Base-by-base conservation (phyloP, 2,329 filamentous ascomycete species). In the Aspergillus chevalieri region DNA sequence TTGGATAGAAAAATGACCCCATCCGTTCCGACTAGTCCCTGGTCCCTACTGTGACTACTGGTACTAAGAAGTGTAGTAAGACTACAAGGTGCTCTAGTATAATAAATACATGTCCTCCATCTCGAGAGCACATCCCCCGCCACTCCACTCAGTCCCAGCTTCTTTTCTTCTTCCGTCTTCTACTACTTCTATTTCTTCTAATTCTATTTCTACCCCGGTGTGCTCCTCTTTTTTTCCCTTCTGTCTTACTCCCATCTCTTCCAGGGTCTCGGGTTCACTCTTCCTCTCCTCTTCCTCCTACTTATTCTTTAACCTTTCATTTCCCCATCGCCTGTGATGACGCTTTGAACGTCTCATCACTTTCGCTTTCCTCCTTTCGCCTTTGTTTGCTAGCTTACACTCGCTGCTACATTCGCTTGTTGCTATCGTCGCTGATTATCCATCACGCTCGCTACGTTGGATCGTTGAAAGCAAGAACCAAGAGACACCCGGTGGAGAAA, bases 361-460 rank as follows among this genome's bases (percentile, higher is more conserved):
- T 47, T 50, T 44, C 43, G 43, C 39, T 34, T 39, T 44, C 44
- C 22, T 41, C 42, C 48, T 50, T 47, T 50, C 36, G 55, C 56
- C 56, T 61, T 61, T 64, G 61, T 66, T 63, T 65, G 63, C 60
- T 50, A 54, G 49, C 46, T 55, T 59, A 65, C 67, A 61, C 61
- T 69, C 65, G 65, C 65, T 63, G 55, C 57, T 59, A 67, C 64
- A 61, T 62, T 68, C 65, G 65, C 65, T 67, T 65, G 54, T 56
- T 30, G 26, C 10, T 30, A 60, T 57, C 65, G 62, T 58, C 60
- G 59, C 63, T 30, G 26, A 12, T 62, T 59, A 64, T 17, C 60
- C 64, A 64, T 57, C 59, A 69, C 67, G 60, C 64, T 70, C 67
- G 67, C 67, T 70, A 69, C 65, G 60, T 59, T 60, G 58, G 26